A percentile compares a stretch with the other conserved stretches of the same genome.
phyloP scores from a whole-genome alignment of 2,329 filamentous ascomycete genomes.

The Ophiostoma sp. region DNA sequence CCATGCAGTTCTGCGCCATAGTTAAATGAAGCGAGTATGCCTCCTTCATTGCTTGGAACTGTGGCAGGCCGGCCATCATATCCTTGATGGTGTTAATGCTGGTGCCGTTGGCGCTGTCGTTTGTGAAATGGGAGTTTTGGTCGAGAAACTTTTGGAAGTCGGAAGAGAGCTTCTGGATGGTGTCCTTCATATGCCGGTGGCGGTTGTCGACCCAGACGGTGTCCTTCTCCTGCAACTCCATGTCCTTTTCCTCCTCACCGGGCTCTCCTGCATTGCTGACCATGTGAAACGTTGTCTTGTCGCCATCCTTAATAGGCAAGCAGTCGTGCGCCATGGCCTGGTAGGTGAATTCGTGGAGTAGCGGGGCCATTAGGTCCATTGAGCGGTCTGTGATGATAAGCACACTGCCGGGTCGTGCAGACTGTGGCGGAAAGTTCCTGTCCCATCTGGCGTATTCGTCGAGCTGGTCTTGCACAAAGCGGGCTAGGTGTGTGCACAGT shows the following conservation, averaged over 20 bases:
- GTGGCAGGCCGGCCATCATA: conserved; percentile 90
- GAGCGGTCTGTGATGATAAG: conserved; percentile 85
- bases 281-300: conserved; percentile 82
- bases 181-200: conserved; percentile 96
- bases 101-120: conserved; percentile 62
- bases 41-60: conserved; percentile 94
- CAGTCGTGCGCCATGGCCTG: conserved; percentile 97
- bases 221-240: conserved; percentile 87
- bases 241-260: conserved; percentile 75
- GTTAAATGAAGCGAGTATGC: conserved; percentile 89
- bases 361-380: conserved; percentile 83
- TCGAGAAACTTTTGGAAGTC: conserved; percentile 91
- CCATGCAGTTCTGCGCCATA: conserved; percentile 98
- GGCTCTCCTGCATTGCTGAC: conserved; percentile 66
- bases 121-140: conserved; percentile 87
- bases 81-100: conserved; percentile 90
- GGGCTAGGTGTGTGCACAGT: conserved; percentile 78
- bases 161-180: conserved; percentile 84
- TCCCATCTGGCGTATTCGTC: conserved; percentile 85
- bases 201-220: conserved; percentile 93
- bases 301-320: conserved; percentile 77
- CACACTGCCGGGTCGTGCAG: conserved; percentile 70
- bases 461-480: conserved; percentile 85
- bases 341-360: conserved; percentile 95
- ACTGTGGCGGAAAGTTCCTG: conserved; percentile 75